Base-by-base conservation (phyloP, 495 filamentous ascomycete species). In the Terfezia claveryi region DNA sequence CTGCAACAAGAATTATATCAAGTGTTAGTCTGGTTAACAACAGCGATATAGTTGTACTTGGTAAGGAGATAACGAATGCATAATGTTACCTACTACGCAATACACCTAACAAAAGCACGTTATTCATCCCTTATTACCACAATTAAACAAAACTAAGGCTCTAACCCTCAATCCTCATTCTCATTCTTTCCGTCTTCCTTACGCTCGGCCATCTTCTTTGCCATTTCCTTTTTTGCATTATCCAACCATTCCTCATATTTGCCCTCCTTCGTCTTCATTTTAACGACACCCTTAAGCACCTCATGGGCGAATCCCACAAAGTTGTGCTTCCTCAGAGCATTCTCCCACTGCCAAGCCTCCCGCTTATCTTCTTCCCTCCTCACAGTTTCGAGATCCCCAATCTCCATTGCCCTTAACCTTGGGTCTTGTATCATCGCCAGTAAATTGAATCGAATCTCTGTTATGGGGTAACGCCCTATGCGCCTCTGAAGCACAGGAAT, bases 281-380 rank as follows among this genome's bases (percentile, higher is more conserved):
- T 71, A 44, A 84, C 81, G 36, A 95, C 87, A 23, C 79, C 85
- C 73, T 89, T 91, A 61, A 94, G 68, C 53, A 93, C 72, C 74
- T 96, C 91, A 49, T 84, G 85, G 54, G 87, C 81, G 66, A 99
- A 94, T 0, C 87, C 92, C 16, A 99, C 81, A 69, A 99, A 96
- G 65, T 99, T 99, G 68, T 91, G 89, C 62, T 84, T 69, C 56
- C 91, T 69, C 65, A 99, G 71, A 32, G 87, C 85, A 70, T 99
- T 96, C 77, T 99, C 91, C 79, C 88, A 96, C 62, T 76, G 75
- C 92, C 91, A 99, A 36, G 76, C 83, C 53, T 71, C 74, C 54
- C 91, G 70, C 78, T 93, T 94, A 66, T 74, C 69, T 74, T 88
- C 80, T 76, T 96, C 87, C 55, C 80, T 71, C 61, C 78, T 74